Base-by-base conservation (phyloP, 768 basidiomycete species). In the Mycena rosella region DNA sequence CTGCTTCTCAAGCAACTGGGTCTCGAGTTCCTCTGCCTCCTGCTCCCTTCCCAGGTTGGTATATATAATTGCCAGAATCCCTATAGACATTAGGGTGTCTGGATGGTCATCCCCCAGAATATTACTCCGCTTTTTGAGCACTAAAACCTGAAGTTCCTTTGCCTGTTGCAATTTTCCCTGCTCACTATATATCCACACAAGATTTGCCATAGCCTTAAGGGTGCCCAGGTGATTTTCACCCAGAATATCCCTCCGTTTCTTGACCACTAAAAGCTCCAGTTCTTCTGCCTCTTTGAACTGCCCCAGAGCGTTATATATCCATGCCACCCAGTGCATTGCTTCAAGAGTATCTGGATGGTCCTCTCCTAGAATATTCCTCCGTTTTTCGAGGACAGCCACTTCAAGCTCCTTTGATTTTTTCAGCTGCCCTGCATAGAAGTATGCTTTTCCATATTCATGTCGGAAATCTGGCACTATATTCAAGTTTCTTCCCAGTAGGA, bases 41-140 rank as follows among this genome's bases (percentile, higher is more conserved):
- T 34, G 32, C 32, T 6, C 7, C 32, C 13, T 34, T 34, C 32
- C 32, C 32, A 34, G 13, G 32, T 34, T 13, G 7, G 13, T 34
- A 13, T 34, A 34, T 34, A 13, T 34, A 34, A 6, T 6, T 34
- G 32, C 32, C 13, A 34, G 13, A 34, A 6, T 34, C 32, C 6
- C 6, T 13, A 34, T 34, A 13, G 32, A 6, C 6, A 6, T 6
- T 8, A 57, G 18, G 36, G 56, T 58, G 7, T 58, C n/a, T 22
- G 56, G 38, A 58, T 58, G 56, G 14, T 34, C 9, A 20, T 32
- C 30, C 9, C 36, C 34, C 17, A 58, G 27, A 20, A 58, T 58
- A 2, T 10, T 11, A 8, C 27, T 58, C 9, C 30, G 20, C 32
- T 58, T 38, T 15, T 48, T 10, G 20, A 48, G 24, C 3, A 27